Evolutionary conservation across 2,329 filamentous ascomycete species (phyloP).

Genomic region (Tolypocladium pustulatum): DNA sequence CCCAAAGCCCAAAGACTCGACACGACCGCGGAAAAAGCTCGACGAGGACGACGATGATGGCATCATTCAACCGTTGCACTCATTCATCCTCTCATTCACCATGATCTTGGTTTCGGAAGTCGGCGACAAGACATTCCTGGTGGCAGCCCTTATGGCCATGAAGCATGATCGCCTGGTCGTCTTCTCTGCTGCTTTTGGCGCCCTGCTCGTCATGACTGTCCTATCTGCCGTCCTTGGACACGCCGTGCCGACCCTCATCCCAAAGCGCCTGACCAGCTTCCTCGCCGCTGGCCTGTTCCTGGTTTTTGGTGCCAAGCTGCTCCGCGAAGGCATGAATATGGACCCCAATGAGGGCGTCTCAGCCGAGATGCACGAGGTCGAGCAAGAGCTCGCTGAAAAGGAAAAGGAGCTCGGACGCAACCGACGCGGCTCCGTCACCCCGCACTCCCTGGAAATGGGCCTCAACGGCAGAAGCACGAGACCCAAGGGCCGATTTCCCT

Average conservation of each 20-base stretch:
- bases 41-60: conserved; percentile 36
- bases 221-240: conserved; percentile 89
- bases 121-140: conserved; percentile 96
- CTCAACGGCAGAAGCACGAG: conserved; percentile 59
- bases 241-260: conserved; percentile 79
- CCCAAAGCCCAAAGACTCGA: conserved; percentile 10
- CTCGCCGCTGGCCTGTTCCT: conserved; percentile 79
- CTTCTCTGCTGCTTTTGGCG: conserved; percentile 88
- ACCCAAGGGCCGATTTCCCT: conserved; percentile 66
- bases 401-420: conserved; percentile 64
- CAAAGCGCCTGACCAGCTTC: conserved; percentile 83
- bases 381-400: conserved; percentile 87
- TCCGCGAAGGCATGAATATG: conserved; percentile 84
- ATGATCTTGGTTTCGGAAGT: conserved; percentile 98
- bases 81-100: conserved; percentile 81
- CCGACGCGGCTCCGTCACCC: conserved; percentile 54
- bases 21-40: conserved; percentile 17
- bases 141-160: conserved; percentile 98
- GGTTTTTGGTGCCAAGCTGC: conserved; percentile 74
- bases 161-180: conserved; percentile 89
- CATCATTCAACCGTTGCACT: conserved; percentile 73
- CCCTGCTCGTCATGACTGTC: conserved; percentile 87
- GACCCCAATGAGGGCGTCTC: conserved; percentile 78
- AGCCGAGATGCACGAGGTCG: conserved; percentile 98
- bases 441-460: conserved; percentile 73